Evolutionary conservation across 768 basidiomycete genomes (phyloP).

Genomic region (Rhizopogon vesiculosus): DNA sequence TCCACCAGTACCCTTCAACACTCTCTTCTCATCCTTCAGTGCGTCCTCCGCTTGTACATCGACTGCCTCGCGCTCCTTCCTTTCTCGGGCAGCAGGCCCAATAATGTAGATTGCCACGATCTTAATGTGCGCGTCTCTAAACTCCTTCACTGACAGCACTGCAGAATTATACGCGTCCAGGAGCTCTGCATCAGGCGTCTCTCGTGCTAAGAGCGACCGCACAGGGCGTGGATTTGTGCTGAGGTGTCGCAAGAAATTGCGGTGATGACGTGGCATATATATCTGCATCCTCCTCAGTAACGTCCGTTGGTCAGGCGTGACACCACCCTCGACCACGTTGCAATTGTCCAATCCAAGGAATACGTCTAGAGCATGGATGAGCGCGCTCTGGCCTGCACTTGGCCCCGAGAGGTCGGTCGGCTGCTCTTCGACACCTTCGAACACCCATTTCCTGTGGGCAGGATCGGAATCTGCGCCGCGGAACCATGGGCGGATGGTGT

Average conservation of each 20-base stretch:
- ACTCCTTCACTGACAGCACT: slow-evolving; percentile 60
- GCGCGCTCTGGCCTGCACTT: slow-evolving; percentile 77
- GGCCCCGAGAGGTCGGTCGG: slow-evolving; percentile 66
- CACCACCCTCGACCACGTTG: slow-evolving; percentile 15
- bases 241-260: slow-evolving; percentile 71
- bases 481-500: slow-evolving; percentile 77
- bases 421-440: slow-evolving; percentile 53
- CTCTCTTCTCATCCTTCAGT: slow-evolving; percentile 20
- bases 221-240: slow-evolving; percentile 54
- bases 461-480: slow-evolving; percentile 59
- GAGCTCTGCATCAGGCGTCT: slow-evolving; percentile 23
- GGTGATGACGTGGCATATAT: slow-evolving; percentile 83
- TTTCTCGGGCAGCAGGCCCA: slow-evolving; percentile 45
- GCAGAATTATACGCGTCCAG: slow-evolving; percentile 60
- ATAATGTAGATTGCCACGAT: slow-evolving; percentile 75
- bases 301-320: slow-evolving; percentile 18
- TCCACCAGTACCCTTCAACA: slow-evolving; percentile 73
- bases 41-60: slow-evolving; percentile 2
- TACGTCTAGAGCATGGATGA: slow-evolving; percentile 70
- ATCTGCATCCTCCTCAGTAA: slow-evolving; percentile 71
- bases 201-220: slow-evolving; percentile 43
- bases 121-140: slow-evolving; percentile 74
- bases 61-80: slow-evolving; percentile 5
- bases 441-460: slow-evolving; percentile 43
- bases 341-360: slow-evolving; percentile 64